Percentiles rank a stretch among this genome's conserved stretches.
These are phyloP conservation scores for Ganoderma meredithae DNA, from an alignment of 1,284 basidiomycete genomes.

Conservation along the genomic window DNA sequence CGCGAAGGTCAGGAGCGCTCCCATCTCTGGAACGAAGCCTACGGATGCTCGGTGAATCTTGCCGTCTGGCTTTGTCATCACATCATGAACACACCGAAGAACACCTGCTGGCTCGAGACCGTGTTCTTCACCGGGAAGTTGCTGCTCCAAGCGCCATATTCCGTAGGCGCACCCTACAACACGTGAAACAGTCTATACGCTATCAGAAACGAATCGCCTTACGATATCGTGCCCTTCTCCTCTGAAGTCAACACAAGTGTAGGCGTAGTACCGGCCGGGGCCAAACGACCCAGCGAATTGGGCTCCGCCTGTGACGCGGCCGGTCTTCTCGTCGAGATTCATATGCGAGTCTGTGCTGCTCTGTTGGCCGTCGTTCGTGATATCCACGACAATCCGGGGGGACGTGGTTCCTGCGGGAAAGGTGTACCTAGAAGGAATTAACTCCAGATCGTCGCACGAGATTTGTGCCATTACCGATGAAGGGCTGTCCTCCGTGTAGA, in stretches of 20 bases:
- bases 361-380: constrained; percentile 63
- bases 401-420: constrained; percentile 41
- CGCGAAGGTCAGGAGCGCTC: constrained; percentile 60
- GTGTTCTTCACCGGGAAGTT: constrained; percentile 57
- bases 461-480: constrained; percentile 50
- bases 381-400: constrained; percentile 61
- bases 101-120: constrained; percentile 56
- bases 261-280: constrained; percentile 63
- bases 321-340: constrained; percentile 53
- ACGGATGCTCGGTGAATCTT: background rate
- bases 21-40: constrained; percentile 52
- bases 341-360: constrained; percentile 57
- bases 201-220: background rate
- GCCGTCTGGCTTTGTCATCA: background rate
- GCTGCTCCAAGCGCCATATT: constrained; percentile 63
- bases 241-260: constrained; percentile 66
- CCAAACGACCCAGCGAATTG: constrained; percentile 59
- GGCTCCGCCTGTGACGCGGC: constrained; percentile 50
- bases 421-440: constrained; percentile 36
- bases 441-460: background rate
- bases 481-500: constrained; percentile 61
- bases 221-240: constrained; percentile 57
- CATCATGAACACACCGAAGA: constrained; percentile 44
- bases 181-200: constrained; percentile 24
- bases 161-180: constrained; percentile 42